Evolutionary conservation across 768 basidiomycete species (phyloP).

Genomic region (Tricholoma saponaceum): DNA sequence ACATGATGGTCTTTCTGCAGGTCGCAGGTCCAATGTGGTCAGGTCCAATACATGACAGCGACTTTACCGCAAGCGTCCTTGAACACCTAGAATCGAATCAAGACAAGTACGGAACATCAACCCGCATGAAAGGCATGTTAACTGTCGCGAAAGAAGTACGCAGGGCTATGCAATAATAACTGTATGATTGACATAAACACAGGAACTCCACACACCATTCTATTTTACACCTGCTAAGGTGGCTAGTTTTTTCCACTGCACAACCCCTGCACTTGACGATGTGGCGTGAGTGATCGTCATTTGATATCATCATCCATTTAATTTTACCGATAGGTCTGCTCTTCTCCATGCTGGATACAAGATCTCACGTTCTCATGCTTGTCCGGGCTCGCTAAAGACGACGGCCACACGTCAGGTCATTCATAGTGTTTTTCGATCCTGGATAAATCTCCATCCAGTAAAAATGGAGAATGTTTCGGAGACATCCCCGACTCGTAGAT

Average conservation of each 20-base stretch:
- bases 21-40: constrained; percentile 98
- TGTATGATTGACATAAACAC: not conserved
- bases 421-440: constrained; percentile 82
- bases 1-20: constrained; percentile 32
- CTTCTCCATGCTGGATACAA: constrained; percentile 81
- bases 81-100: constrained; percentile 62
- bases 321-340: constrained; percentile 58
- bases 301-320: not conserved
- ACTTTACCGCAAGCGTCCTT: constrained; percentile 73
- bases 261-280: constrained; percentile 70
- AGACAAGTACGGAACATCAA: constrained; percentile 68
- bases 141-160: constrained; percentile 82
- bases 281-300: constrained; percentile 51
- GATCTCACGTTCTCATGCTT: constrained; percentile 89
- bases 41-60: constrained; percentile 73
- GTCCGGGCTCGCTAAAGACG: constrained; percentile 88
- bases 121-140: constrained; percentile 94
- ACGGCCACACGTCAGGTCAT: constrained; percentile 67
- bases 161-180: not conserved
- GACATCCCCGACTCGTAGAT: constrained; percentile 60
- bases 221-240: constrained; percentile 85
- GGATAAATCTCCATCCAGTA: constrained; percentile 79
- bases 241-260: constrained; percentile 78
- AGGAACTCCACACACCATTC: constrained; percentile 79
- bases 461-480: constrained; percentile 78